These are phyloP conservation scores for Heimioporus sp. DNA, from an alignment of 768 basidiomycete genomes.

Conservation along the genomic window DNA sequence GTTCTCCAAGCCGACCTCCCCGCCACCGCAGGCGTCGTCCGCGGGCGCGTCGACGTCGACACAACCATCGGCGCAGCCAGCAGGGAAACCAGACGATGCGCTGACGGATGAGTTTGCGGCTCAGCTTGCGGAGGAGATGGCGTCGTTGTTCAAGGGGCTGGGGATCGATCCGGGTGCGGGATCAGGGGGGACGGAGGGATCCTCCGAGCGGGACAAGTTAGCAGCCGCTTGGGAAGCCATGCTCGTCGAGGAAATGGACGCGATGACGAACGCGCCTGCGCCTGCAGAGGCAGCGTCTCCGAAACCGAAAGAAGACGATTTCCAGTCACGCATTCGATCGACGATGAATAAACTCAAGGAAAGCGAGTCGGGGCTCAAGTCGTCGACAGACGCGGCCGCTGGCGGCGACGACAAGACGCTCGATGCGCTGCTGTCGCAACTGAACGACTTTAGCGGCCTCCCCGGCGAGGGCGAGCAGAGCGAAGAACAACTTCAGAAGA, in stretches of 20 bases:
- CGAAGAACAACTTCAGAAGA: constrained; percentile 56
- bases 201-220: constrained; percentile 37
- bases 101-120: constrained; percentile 34
- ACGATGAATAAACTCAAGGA: constrained; percentile 74
- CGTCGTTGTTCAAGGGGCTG: constrained; percentile 33
- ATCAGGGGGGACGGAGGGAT: constrained; percentile 6
- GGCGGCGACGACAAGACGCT: constrained; percentile 35
- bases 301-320: constrained; percentile 36
- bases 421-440: constrained; percentile 50
- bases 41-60: constrained; percentile 18
- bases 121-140: constrained; percentile 46
- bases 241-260: constrained; percentile 60
- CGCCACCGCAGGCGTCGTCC: constrained; percentile 10
- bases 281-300: constrained; percentile 3
- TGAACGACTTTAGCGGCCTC: constrained; percentile 34
- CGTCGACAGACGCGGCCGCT: constrained; percentile 11
- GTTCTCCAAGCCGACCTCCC: constrained; percentile 29
- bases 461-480: constrained; percentile 36
- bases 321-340: constrained; percentile 67
- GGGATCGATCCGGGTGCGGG: constrained; percentile 13
- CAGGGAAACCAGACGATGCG: constrained; percentile 1
- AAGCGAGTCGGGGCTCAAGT: constrained; percentile 47
- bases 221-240: constrained; percentile 71
- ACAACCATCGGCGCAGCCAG: constrained; percentile 14
- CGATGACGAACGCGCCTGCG: constrained; percentile 12